Evolutionary conservation across 2,329 filamentous ascomycete genomes (phyloP), one percentile per base, ranked within the genome.

Genomic region (Tolypocladium sp.): DNA sequence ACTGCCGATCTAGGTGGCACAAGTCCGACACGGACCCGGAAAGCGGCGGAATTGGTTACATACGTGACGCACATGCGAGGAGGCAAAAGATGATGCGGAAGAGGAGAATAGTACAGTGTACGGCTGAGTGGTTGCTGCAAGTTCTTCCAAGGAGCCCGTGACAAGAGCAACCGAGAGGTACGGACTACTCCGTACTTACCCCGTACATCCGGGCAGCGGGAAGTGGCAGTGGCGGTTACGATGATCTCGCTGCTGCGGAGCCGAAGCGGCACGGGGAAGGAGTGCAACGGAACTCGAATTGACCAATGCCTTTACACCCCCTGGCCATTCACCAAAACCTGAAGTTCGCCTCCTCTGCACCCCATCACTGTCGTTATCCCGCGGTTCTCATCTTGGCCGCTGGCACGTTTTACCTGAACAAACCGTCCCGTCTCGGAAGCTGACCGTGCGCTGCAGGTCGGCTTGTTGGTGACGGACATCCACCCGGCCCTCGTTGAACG

Each of bases 381-480:
- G 5, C 12, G 30, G 6, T 8, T 33, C 30, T 7, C 30, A 33
- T 7, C 46, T 7, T 27, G 8, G 25, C 25, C 8, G 27, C 46
- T 51, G 49, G 15, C 10, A 12, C 30, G 8, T 7, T n/a, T 20
- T 35, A 27, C 8, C 49, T n/a, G 9, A 20, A 3, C 7, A 9
- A 56, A 9, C 33, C 55, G 42, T 22, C 38, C 37, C n/a, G 42
- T 37, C 38, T 60, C 61, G 61, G 59, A 62, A 60, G 55, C 57
- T 62, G 57, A 46, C 60, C 60, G 60, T 49, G 60, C 51, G 40
- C 53, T 38, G 41, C 54, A 51, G 33, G 22, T 40, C 27, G 57
- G 30, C 17, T 13, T 57, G 27, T 22, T 49, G 25, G 40, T 33
- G 55, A 57, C 55, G 27, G 27, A 38, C 42, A 30, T 44, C 33